Base-by-base conservation (phyloP, 2,329 filamentous ascomycete species). In the Lasiodiplodia gonubiensis region DNA sequence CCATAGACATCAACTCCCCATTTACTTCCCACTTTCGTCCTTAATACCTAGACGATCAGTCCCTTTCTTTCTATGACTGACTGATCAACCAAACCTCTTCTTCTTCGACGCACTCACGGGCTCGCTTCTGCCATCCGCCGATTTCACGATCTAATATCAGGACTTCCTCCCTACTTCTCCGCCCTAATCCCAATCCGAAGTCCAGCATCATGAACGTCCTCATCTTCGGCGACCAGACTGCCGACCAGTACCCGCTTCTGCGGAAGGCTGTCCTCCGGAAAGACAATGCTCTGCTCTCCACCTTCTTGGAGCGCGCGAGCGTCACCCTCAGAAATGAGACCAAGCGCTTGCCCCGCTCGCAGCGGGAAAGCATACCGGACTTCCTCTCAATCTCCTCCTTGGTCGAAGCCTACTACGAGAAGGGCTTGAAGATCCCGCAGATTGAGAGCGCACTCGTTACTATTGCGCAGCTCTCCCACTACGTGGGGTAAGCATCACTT, bases 191-290 rank as follows among this genome's bases (percentile, higher is more conserved):
- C 55, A 60, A 64, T 57, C 37, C 57, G 39, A 61, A 27, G 48
- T 68, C 68, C 67, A 64, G 69, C 72, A 79, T 66, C 70, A 81
- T 81, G 75, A 84, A 84, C 74, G 74, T 82, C 68, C 85, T 90
- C 77, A 85, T 91, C 70, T 90, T 91, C 75, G 89, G 89, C 80
- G 89, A 92, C 75, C 89, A 92, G 79, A 91, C 89, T 69, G 84
- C 88, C 72, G 88, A 90, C 76, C 89, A 89, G 72, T 86, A 90
- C 75, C 81, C 81, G 71, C 87, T 90, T 70, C 80, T 92, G 69
- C 79, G 81, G 71, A 83, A 82, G 72, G 77, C 82, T 35, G 77
- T 78, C 67, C 78, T 81, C 61, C 80, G 81, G 73, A 83, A 80
- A 71, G 81, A 83, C 74, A 85, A 85, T 74, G 85, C 87, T 61